Conservation (phyloP, 495 filamentous ascomycete species). For the Peziza echinospora region DNA sequence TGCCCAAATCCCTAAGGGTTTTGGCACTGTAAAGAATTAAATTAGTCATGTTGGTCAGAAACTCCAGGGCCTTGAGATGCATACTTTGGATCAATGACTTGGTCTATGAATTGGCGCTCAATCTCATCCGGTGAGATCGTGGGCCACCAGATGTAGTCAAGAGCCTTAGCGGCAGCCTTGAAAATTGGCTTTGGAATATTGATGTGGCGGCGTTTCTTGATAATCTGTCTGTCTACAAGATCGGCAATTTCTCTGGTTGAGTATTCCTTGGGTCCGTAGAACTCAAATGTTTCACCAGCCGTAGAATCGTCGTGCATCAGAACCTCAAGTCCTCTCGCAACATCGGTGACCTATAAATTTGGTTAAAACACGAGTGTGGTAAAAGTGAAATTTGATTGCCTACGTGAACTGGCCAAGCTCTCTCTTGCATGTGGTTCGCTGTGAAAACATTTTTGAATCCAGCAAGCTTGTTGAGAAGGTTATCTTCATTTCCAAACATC, state of each 20-base stretch:
- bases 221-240: slow-evolving; percentile 76
- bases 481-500: slow-evolving; percentile 86
- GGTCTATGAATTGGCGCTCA: slow-evolving; percentile 85
- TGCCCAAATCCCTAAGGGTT: slow-evolving; percentile 84
- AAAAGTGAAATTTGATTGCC: slow-evolving; percentile 17
- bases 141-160: slow-evolving; percentile 81
- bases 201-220: slow-evolving; percentile 71
- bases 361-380: slow-evolving; percentile 14
- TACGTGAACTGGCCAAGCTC: slow-evolving; percentile 81
- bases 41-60: too few relatives aligned
- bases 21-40: slow-evolving; percentile 34
- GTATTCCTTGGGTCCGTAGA: slow-evolving; percentile 87
- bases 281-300: slow-evolving; percentile 75
- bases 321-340: slow-evolving; percentile 63
- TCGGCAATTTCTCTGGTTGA: slow-evolving; percentile 66
- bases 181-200: slow-evolving; percentile 67
- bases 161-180: slow-evolving; percentile 43
- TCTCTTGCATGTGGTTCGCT: slow-evolving; percentile 78
- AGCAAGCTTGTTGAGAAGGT: slow-evolving; percentile 69
- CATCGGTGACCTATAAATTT: slow-evolving; percentile 48
- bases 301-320: slow-evolving; percentile 84
- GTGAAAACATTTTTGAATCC: slow-evolving; percentile 59
- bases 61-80: too few relatives aligned
- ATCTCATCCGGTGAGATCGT: slow-evolving; percentile 65
- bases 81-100: slow-evolving; percentile 55